A percentile compares a stretch with the other conserved stretches of the same genome.
phyloP scores from a whole-genome alignment of 177 flowering plant species.

The Tripterygium wilfordii region DNA sequence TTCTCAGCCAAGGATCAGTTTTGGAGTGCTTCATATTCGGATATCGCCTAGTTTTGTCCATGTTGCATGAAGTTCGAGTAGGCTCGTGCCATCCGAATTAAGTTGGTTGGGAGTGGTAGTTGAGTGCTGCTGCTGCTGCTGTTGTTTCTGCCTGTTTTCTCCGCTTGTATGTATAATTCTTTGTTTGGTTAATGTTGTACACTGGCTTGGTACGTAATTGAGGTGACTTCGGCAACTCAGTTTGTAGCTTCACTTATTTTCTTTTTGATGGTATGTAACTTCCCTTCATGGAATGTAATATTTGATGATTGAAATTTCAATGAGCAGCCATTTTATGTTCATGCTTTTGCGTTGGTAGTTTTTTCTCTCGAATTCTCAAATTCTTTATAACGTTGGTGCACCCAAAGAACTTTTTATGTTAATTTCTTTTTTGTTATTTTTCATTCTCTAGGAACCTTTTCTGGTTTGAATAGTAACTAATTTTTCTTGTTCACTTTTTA shows the following conservation, averaged over 20 bases:
- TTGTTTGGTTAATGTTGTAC: conserved; percentile 11
- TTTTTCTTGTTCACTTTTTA: too few relatives aligned
- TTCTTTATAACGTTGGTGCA: too few relatives aligned
- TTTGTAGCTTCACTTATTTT: background rate
- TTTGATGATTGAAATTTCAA: too few relatives aligned
- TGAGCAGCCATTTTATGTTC: too few relatives aligned
- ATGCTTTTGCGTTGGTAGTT: too few relatives aligned
- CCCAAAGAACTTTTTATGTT: too few relatives aligned
- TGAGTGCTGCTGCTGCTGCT: conserved; percentile 9
- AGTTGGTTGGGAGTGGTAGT: conserved; percentile 15
- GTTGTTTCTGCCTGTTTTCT: conserved; percentile 3
- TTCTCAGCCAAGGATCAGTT: conserved; percentile 3
- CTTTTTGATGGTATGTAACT: conserved; percentile 14
- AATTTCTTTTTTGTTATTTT: too few relatives aligned
- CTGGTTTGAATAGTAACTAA: too few relatives aligned
- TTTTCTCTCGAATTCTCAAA: too few relatives aligned
- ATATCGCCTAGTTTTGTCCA: conserved; percentile 18
- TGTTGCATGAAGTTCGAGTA: conserved; percentile 2
- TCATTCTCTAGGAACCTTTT: too few relatives aligned
- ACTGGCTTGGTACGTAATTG: conserved; percentile 7
- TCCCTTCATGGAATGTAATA: too few relatives aligned
- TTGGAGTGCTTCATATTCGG: conserved; percentile 13
- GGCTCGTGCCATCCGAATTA: conserved; percentile 11
- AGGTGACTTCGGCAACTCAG: conserved; percentile 4
- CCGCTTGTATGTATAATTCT: conserved; percentile 24